Evolutionary conservation across 2,329 filamentous ascomycete genomes (phyloP).

Genomic region (Metarhizium anisopliae): DNA sequence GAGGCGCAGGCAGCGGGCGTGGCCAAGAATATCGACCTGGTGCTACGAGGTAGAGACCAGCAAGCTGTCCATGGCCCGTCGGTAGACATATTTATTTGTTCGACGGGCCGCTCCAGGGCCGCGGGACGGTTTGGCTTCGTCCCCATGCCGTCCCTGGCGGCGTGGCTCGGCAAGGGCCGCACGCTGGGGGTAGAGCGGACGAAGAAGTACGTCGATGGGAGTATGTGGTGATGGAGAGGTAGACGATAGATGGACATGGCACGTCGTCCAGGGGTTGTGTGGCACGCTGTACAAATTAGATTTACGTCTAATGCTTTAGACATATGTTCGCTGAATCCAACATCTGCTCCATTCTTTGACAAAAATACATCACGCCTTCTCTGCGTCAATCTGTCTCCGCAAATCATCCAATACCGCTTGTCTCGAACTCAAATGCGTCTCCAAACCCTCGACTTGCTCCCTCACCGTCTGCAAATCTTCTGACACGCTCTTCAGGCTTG

Average conservation of each 20-base stretch:
- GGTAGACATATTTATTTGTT: constrained; percentile 38
- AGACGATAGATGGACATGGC: background rate
- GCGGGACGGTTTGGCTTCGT: constrained; percentile 37
- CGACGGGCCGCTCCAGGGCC: constrained; percentile 40
- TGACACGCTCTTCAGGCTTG: constrained; percentile 64
- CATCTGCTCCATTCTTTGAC: background rate
- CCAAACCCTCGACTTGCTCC: constrained; percentile 88
- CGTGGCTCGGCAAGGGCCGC: constrained; percentile 43
- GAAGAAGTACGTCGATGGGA: constrained; percentile 38
- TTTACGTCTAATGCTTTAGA: background rate
- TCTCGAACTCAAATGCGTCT: constrained; percentile 69
- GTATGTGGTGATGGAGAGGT: constrained; percentile 29
- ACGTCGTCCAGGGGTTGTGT: background rate
- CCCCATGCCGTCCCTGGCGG: constrained; percentile 40
- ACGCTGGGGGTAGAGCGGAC: constrained; percentile 37
- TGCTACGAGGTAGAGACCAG: constrained; percentile 34
- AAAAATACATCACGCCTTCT: constrained; percentile 42
- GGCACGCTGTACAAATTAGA: constrained; percentile 1
- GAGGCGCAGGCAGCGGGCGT: constrained; percentile 47
- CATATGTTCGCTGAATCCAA: background rate
- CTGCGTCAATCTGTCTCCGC: constrained; percentile 75
- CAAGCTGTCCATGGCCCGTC: constrained; percentile 35
- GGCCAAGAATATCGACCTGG: constrained; percentile 43
- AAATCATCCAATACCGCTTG: constrained; percentile 69
- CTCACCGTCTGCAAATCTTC: constrained; percentile 86